Evolutionary conservation across 2,329 filamentous ascomycete species (phyloP).

Genomic region (Colletotrichum agaves): DNA sequence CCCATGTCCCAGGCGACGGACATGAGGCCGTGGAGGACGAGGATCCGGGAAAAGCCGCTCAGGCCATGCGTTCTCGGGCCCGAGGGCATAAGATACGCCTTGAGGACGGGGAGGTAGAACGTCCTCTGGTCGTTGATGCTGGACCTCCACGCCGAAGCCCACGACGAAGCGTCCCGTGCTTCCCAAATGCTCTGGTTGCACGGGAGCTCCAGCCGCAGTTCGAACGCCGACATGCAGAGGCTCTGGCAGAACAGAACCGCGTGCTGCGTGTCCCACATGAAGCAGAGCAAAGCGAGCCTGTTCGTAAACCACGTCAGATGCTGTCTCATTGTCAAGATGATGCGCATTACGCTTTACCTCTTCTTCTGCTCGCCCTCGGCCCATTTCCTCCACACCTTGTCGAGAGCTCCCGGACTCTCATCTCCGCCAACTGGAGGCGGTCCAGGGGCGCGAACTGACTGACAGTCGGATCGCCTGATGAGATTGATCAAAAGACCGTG

Average conservation of each 20-base stretch:
- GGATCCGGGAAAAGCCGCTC: slow-evolving; percentile 62
- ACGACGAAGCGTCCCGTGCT: slow-evolving; percentile 61
- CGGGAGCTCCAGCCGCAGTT: slow-evolving; percentile 66
- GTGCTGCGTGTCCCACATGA: slow-evolving; percentile 75
- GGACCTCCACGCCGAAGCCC: slow-evolving; percentile 54
- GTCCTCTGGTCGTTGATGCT: slow-evolving; percentile 42
- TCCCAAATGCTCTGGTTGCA: slow-evolving; percentile 68
- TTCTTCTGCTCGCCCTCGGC: slow-evolving; percentile 68
- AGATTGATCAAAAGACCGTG: slow-evolving; percentile 52
- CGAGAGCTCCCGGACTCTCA: slow-evolving; percentile 50
- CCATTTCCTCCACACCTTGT: slow-evolving; percentile 63
- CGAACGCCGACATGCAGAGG: slow-evolving; percentile 73
- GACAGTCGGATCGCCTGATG: slow-evolving; percentile 50
- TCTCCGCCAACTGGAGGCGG: slow-evolving; percentile 40
- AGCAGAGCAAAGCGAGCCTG: slow-evolving; percentile 67
- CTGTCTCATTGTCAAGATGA: rapidly evolving
- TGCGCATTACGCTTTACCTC: slow-evolving; percentile 49
- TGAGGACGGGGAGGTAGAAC: slow-evolving; percentile 63
- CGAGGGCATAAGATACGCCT: slow-evolving; percentile 64
- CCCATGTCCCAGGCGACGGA: slow-evolving; percentile 71
- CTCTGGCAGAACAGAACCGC: slow-evolving; percentile 74
- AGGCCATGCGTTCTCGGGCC: slow-evolving; percentile 51
- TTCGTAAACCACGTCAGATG: neutral
- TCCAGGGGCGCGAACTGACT: slow-evolving; percentile 45
- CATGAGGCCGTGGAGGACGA: slow-evolving; percentile 71